Base-by-base conservation (phyloP, 148 eudicot genomes). In the Cornus florida region DNA sequence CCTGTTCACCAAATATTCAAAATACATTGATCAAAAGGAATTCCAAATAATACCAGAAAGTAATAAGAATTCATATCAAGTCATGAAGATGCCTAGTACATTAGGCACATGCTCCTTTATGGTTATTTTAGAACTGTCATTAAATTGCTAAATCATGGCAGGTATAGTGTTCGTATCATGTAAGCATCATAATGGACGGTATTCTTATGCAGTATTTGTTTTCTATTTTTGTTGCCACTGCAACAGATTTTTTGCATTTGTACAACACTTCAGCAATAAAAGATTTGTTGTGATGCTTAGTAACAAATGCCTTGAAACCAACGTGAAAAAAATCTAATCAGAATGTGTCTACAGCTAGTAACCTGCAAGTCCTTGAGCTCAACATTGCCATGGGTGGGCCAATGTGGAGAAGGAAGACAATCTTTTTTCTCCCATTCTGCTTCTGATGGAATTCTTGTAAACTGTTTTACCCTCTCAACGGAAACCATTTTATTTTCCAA, bases 401-500 rank as follows among this genome's bases (percentile, higher is more conserved):
- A 96, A 77, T 85, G 86, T 20, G 87, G 83, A 13, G 99, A 88
- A 72, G 94, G 95, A 77, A 82, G 79, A 67, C 78, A 76, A 62
- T 92, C 93, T 71, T 91, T 85, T 64, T 78, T 89, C 69, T 73
- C 86, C 94, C 97, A 96, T 81, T 90, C 91, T 50, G 97, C 97
- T 87, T 96, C 99, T 35, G 99, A 91, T 71, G 91, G 90, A 72
- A 93, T 90, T 78, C 82, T 83, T 13, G 88, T 82, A 84, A 93
- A 93, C 77, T 96, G 99, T 73, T 94, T 93, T 78, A 96, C 81
- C 79, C 99, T 96, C 83, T 96, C 99, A 70, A 96, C 99, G 7
- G 99, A 92, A 70, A 96, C 98, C 97, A 96, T 90, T 81, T 81
- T 88, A 66, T 96, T 96, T 84, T 96, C 99, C 81, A 96, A 81